Percentiles rank a stretch among this genome's conserved stretches.
Conservation (phyloP, 495 filamentous ascomycete genomes). For the Darksidea phi region DNA sequence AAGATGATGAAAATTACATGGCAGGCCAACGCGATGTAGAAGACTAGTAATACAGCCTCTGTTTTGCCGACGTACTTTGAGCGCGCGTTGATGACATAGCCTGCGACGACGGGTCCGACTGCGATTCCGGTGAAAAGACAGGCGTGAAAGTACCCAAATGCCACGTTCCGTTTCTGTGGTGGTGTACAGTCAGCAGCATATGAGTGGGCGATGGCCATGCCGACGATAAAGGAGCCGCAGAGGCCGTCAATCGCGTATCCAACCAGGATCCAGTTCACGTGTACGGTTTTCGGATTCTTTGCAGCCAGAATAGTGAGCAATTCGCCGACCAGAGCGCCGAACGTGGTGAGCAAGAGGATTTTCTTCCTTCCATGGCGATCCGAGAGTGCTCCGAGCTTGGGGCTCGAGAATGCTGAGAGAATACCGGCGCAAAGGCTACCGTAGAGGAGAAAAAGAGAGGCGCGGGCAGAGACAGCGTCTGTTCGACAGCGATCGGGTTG, state of each 20-base stretch:
- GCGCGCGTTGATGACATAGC: conserved; percentile 63
- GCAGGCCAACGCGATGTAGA: conserved; percentile 71
- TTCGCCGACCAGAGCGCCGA: conserved; percentile 68
- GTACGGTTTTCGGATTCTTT: conserved; percentile 66
- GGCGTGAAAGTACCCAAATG: conserved; percentile 86
- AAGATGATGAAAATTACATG: conserved; percentile 70
- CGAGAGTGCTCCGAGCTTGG: conserved; percentile 79
- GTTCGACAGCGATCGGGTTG: conserved; percentile 71
- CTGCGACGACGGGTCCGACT: conserved; percentile 75
- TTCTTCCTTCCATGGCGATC: conserved; percentile 81
- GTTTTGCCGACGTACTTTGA: conserved; percentile 43
- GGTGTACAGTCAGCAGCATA: conserved; percentile 88
- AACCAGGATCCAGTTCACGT: conserved; percentile 71
- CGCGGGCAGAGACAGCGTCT: conserved; percentile 68
- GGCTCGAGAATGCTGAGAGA: conserved; percentile 71
- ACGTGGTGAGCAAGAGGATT: conserved; percentile 64
- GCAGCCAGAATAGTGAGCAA: conserved; percentile 72
- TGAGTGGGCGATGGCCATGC: conserved; percentile 74
- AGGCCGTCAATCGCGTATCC: conserved; percentile 77
- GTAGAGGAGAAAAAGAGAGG: conserved; percentile 73
- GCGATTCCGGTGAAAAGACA: conserved; percentile 85
- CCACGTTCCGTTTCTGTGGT: conserved; percentile 72
- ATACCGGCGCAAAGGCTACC: conserved; percentile 68
- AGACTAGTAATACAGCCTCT: conserved; percentile 66
- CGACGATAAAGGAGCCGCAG: conserved; percentile 79